Base-by-base conservation (phyloP, 805 yeast species). In the Hanseniaspora nectarophila region DNA sequence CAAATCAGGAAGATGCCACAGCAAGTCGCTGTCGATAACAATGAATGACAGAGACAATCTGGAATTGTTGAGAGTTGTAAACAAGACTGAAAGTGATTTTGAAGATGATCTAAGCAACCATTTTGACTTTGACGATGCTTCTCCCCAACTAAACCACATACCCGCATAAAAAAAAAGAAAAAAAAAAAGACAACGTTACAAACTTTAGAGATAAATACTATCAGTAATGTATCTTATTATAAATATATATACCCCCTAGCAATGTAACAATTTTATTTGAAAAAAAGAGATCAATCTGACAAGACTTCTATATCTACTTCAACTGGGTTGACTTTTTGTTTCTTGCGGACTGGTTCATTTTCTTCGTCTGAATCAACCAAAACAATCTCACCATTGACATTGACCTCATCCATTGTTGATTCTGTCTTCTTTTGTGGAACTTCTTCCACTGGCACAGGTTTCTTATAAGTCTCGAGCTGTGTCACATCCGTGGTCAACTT, bases 301-400 rank as follows among this genome's bases (percentile, higher is more conserved):
- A 60, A 55, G 8, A 57, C 47, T 43, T 64, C 64, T 5, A 55
- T 60, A 31, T 60, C 43, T 2, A 37, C 42, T 35, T n/a, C 42
- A 5, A 37, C 43, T 5, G 20, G 59, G 16, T 56, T 56, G 23
- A 54, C 55, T 40, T 56, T 64, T 44, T 55, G 55, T 24, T 56
- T 57, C 48, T 37, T 37, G 26, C 24, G 26, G 9, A 26, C 16
- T 4, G 40, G 40, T 7, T 37, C 26, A n/a, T 29, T 26, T 2
- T 24, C 46, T 2, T 31, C 47, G 16, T 37, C 40, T 12, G 26
- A 10, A n/a, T n/a, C n/a, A n/a, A n/a, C n/a, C n/a, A 37, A 16
- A 16, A 37, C 16, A 16, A 37, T n/a, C 16, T 37, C 40, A 2
- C 40, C 40, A 20, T 35, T n/a, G 1, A 10, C 24, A 26, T 35